Evolutionary conservation across 805 yeast genomes (phyloP), one percentile per base, ranked within the genome.

Genomic region (Barnettozyma californica): DNA sequence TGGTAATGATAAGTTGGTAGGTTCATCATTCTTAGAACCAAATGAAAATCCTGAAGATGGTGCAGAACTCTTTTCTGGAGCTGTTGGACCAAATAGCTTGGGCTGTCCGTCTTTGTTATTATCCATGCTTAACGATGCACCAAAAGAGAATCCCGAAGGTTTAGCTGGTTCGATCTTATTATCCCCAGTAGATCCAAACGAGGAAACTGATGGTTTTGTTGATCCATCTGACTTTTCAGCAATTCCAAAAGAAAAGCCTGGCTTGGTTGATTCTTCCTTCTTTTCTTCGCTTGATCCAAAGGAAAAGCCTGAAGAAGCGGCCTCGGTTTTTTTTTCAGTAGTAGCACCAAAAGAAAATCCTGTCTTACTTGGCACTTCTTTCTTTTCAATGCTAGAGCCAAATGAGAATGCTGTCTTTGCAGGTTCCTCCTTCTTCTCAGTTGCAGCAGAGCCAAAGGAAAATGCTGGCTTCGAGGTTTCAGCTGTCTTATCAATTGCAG

Each of bases 141-240:
- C 56, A 45, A 53, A 52, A 29, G 19, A 44, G 45, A 51, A 49
- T 2, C 54, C 16, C 11, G 52, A 46, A 11, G 38, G 45, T 26
- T 35, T 35, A 8, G 16, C 16, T 14, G 40, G 20, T 1, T 39
- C 48, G 4, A 20, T 13, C 18, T 44, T 38, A 31, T 44, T 37
- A 14, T 38, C 42, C 36, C 35, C 35, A 19, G 23, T 16, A 5
- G 46, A 27, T 23, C 50, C 50, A 33, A 47, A 48, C 19, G 52
- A 38, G 20, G 46, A 11, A 11, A n/a, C 33, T 11, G 33, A 29
- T 5, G 33, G 16, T 16, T 29, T 29, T 13, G n/a, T 13, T 29
- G 33, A 29, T 13, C 7, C 16, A 29, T 29, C 33, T 29, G 16
- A 6, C 16, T 7, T 29, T 14, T 29, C 33, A 29, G 16, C 16